Evolutionary conservation across 2,329 filamentous ascomycete species (phyloP), one percentile per base, ranked within the genome.

Genomic region (Pseudogymnoascus sp.): DNA sequence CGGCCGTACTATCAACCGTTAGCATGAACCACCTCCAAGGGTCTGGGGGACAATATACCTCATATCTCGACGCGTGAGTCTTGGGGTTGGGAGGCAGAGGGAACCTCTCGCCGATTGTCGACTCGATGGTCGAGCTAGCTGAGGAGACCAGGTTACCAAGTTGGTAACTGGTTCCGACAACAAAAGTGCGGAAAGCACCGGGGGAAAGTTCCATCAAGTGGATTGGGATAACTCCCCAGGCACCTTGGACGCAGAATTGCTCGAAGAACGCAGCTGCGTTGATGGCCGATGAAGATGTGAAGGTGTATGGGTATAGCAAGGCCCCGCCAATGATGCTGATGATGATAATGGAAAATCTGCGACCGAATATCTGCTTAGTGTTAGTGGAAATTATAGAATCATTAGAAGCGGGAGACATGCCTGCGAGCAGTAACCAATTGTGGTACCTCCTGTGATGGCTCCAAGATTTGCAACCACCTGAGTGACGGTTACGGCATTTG

Each of bases 211-310:
- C 88, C 76, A 89, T 90, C 23, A 91, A 80, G 71, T 91, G 88
- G 71, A 89, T 88, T 16, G 87, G 87, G 63, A 89, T 85, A 21
- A 89, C 84, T 40, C 86, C 88, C 88, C 88, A 91, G 0, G 88
- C 88, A 21, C 88, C 89, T 72, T 91, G 88, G 1, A 91, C 88
- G 69, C 84, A 89, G 72, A 91, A 90, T 72, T 91, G 89, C 76
- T 93, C 82, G 74, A 95, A 95, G 75, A 95, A 96, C 1, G 90
- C 90, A 0, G 88, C 86, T 0, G 90, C 91, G 59, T 92, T 92
- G 69, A 96, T 79, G 12, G 79, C 78, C 5, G 86, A 77, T 67
- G 77, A 80, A 1, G 77, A 77, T 9, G 86, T 80, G 69, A 91
- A 95, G 0, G 86, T 89, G 75, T 96, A 96, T 0, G 92, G 91